Conservation (phyloP, 148 eudicot genomes). For the Diospyros lotus region DNA sequence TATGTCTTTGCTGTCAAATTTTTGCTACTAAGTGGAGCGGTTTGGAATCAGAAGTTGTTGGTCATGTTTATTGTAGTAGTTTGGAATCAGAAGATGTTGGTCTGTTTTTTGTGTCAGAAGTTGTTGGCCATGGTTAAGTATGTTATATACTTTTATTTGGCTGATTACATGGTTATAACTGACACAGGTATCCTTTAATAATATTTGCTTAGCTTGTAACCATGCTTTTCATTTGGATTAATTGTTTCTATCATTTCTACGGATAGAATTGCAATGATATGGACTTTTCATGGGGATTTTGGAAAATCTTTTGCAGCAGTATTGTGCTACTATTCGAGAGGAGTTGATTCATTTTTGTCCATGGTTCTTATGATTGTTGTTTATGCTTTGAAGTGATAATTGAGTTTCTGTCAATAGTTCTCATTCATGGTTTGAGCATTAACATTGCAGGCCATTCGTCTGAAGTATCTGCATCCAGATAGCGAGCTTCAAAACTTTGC, state of each 20-base stretch:
- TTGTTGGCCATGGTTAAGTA: not conserved
- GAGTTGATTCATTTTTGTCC: not conserved
- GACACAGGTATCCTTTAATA: not conserved
- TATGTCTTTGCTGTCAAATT: not conserved
- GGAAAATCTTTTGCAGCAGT: not conserved
- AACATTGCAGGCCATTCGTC: slow-evolving; percentile 66
- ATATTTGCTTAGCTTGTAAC: not conserved
- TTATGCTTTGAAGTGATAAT: not conserved
- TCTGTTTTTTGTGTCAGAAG: no score
- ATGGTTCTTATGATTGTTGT: slow-evolving; percentile 5
- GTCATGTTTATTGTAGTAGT: not conserved
- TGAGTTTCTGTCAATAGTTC: not conserved
- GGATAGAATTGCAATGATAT: slow-evolving; percentile 1
- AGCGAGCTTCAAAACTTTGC: slow-evolving; percentile 80
- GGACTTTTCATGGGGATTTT: not conserved
- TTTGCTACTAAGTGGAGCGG: not conserved
- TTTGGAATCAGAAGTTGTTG: not conserved
- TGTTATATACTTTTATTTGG: not conserved
- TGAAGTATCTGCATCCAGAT: slow-evolving; percentile 84
- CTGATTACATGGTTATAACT: not conserved
- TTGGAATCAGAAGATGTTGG: not conserved
- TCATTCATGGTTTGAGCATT: slow-evolving; percentile 15
- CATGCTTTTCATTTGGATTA: not conserved
- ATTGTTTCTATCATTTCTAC: not conserved
- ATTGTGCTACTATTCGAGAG: not conserved